phyloP scores from a whole-genome alignment of 495 filamentous ascomycete genomes.

The Hamigera avellanea region DNA sequence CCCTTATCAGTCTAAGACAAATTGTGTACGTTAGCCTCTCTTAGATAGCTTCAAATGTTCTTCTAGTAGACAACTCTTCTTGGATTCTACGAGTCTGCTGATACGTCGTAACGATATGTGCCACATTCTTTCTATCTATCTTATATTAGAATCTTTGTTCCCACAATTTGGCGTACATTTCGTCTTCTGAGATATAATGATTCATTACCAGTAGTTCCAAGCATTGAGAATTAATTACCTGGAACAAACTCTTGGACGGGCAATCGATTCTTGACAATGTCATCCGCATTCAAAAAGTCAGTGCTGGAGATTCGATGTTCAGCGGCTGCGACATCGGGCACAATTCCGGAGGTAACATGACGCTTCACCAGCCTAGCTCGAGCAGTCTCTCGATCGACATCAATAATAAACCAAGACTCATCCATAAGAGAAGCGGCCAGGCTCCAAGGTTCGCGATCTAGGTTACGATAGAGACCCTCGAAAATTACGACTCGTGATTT shows the following conservation, averaged over 20 bases:
- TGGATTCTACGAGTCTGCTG: too few species aligned
- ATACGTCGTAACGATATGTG: too few species aligned
- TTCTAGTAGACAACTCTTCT: too few species aligned
- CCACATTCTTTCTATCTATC: too few species aligned
- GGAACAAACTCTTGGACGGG: slow-evolving; percentile 3
- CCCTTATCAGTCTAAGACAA: too few species aligned
- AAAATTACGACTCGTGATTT: slow-evolving; percentile 52
- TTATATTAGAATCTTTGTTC: too few species aligned
- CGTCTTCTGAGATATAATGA: too few species aligned
- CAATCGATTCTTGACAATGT: slow-evolving; percentile 7
- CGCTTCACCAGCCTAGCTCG: slow-evolving; percentile 48
- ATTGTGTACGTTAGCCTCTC: too few species aligned
- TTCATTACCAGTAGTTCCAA: too few species aligned
- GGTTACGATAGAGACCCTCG: slow-evolving; percentile 63
- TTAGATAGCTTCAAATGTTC: too few species aligned
- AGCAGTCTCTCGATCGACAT: slow-evolving; percentile 52
- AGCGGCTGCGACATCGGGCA: slow-evolving; percentile 22
- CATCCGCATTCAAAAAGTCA: slow-evolving; percentile 8
- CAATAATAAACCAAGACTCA: slow-evolving; percentile 68
- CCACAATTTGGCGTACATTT: too few species aligned
- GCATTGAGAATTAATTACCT: too few species aligned
- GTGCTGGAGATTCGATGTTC: slow-evolving; percentile 4
- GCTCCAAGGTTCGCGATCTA: slow-evolving; percentile 52
- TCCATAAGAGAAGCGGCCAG: slow-evolving; percentile 54
- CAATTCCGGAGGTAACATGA: slow-evolving; percentile 65